phyloP scores from a whole-genome alignment of 2,329 filamentous ascomycete species.

The Colletotrichum sp. region DNA sequence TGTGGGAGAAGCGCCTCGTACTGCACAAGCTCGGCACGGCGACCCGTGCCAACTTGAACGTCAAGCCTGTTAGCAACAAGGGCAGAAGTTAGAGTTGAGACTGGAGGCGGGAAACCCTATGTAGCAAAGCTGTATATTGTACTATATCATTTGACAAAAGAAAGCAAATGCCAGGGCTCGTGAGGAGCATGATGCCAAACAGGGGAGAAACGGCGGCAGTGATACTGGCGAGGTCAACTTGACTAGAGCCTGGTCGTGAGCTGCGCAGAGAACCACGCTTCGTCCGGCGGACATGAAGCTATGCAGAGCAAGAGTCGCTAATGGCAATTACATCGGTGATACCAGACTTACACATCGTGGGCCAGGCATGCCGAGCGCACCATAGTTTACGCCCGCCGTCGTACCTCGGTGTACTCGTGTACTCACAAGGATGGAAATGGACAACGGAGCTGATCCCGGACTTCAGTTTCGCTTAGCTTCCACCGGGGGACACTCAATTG shows the following conservation, averaged over 20 bases:
- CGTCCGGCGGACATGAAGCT: background rate
- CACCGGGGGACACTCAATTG: background rate
- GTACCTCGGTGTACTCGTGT: background rate
- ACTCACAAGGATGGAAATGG: background rate
- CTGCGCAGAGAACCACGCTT: background rate
- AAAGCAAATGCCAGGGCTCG: background rate
- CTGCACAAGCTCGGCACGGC: slow-evolving; percentile 84
- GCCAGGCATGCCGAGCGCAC: background rate
- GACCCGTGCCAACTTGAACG: slow-evolving; percentile 73
- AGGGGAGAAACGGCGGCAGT: background rate
- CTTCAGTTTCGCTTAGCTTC: background rate
- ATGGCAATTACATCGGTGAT: background rate
- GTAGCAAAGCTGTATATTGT: slow-evolving; percentile 21
- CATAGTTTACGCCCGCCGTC: background rate
- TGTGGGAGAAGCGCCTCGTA: slow-evolving; percentile 81
- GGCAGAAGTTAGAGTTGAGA: background rate
- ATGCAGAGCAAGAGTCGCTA: background rate
- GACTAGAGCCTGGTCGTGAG: background rate
- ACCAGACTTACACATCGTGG: background rate
- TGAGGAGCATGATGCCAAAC: background rate
- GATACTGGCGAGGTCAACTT: background rate
- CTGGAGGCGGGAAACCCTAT: background rate
- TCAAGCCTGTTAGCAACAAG: slow-evolving; percentile 35
- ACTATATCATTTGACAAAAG: slow-evolving; percentile 11
- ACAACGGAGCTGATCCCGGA: too few species aligned